These are phyloP conservation scores for Candida dubliniensis DNA, from an alignment of 1,139 yeast species.

Conservation along the genomic window DNA sequence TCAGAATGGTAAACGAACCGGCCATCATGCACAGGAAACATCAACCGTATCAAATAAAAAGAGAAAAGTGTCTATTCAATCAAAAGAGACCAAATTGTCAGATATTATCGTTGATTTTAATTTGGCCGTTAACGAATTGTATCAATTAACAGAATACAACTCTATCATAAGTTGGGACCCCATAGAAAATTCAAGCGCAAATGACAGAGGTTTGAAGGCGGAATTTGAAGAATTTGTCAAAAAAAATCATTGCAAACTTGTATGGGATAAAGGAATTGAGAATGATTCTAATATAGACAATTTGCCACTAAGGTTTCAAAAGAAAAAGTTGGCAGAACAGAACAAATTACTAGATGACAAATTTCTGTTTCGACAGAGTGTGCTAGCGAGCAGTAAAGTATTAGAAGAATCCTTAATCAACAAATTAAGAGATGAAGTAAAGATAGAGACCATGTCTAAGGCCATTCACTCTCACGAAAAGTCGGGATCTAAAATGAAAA, in stretches of 20 bases:
- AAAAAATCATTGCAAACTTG: slow-evolving; percentile 24
- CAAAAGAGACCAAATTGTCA: slow-evolving; percentile 26
- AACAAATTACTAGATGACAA: slow-evolving; percentile 33
- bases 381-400: slow-evolving; percentile 24
- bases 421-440: slow-evolving; percentile 6
- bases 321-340: slow-evolving; percentile 44
- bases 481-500: slow-evolving; percentile 10
- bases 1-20: slow-evolving; percentile 6
- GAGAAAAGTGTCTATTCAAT: slow-evolving; percentile 10
- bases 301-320: slow-evolving; percentile 44
- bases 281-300: slow-evolving; percentile 28
- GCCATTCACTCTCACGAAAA: neutral
- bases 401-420: slow-evolving; percentile 26
- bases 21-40: slow-evolving; percentile 1
- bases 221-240: slow-evolving; percentile 36
- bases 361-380: slow-evolving; percentile 39
- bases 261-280: slow-evolving; percentile 36
- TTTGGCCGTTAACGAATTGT: slow-evolving; percentile 47
- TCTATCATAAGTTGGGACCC: slow-evolving; percentile 66
- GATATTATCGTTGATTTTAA: slow-evolving; percentile 48
- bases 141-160: slow-evolving; percentile 58
- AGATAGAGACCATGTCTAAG: neutral
- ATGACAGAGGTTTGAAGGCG: slow-evolving; percentile 31
- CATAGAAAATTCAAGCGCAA: slow-evolving; percentile 35
- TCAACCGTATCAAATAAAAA: slow-evolving; percentile 7